These are phyloP conservation scores for Cynara cardunculus DNA, from an alignment of 129 eudicot species.

Conservation along the genomic window DNA sequence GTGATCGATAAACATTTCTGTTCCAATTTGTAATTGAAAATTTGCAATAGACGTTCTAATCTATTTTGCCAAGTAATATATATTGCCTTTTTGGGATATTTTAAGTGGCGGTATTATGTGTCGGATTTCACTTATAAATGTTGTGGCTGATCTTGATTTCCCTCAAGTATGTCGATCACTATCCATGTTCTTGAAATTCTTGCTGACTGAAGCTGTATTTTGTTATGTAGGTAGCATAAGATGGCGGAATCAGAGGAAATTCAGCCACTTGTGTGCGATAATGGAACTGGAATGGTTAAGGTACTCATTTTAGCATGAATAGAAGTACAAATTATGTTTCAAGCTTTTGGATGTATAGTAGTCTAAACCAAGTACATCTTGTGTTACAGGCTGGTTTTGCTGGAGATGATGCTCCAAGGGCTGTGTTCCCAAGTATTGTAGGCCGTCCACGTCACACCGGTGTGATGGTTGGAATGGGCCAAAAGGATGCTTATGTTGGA, in stretches of 20 bases:
- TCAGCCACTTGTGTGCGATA: slow-evolving; percentile 88
- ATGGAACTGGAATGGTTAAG: slow-evolving; percentile 93
- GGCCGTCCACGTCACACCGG: slow-evolving; percentile 84
- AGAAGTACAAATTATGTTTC: neutral
- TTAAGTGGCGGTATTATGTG: neutral
- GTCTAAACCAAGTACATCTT: neutral
- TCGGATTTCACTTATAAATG: too few relatives aligned
- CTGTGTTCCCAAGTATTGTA: slow-evolving; percentile 86
- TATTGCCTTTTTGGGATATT: too few relatives aligned
- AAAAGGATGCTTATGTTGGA: slow-evolving; percentile 78
- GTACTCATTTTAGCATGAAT: slow-evolving; percentile 20
- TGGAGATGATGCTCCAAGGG: slow-evolving; percentile 90
- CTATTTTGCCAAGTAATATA: neutral
- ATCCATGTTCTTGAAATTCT: neutral
- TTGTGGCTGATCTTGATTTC: too few relatives aligned
- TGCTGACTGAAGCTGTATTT: slow-evolving; percentile 8
- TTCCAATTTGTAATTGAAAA: too few relatives aligned
- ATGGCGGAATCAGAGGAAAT: slow-evolving; percentile 81
- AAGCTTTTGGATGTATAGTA: neutral
- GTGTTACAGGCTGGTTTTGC: slow-evolving; percentile 75
- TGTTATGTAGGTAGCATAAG: slow-evolving; percentile 38
- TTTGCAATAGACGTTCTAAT: too few relatives aligned
- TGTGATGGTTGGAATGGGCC: slow-evolving; percentile 90
- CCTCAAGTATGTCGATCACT: neutral
- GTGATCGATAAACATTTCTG: too few relatives aligned